Evolutionary conservation across 345 rosid genomes (phyloP).

Genomic region (Sapria himalayana): DNA sequence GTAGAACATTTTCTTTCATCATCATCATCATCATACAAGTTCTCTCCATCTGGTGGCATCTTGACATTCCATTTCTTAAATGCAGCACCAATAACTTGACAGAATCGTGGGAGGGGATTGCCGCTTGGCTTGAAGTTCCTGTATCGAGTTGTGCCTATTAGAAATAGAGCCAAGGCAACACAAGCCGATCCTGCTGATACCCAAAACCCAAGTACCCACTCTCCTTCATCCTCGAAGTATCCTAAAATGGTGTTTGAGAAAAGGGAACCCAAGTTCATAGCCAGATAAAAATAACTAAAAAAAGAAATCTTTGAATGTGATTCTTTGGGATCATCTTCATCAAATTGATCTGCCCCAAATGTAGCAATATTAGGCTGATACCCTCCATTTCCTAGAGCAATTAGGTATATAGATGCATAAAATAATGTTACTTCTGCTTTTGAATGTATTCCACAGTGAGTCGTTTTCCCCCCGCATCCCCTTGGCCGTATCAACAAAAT

Average conservation of each 20-base stretch:
- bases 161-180: conserved; percentile 53
- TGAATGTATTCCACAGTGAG: conserved; percentile 58
- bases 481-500: conserved; percentile 56
- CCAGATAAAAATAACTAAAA: conserved; percentile 93
- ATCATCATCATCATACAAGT: conserved; percentile 23
- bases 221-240: conserved; percentile 78
- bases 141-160: conserved; percentile 49
- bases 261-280: conserved; percentile 83
- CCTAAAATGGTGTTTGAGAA: conserved; percentile 85
- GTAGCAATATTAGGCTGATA: conserved; percentile 97
- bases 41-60: conserved; percentile 21
- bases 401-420: conserved; percentile 72
- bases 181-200: conserved; percentile 71
- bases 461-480: conserved; percentile 59
- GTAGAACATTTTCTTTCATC: conserved; percentile 19
- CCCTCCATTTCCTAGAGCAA: conserved; percentile 90
- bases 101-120: conserved; percentile 64
- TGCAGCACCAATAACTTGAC: conserved; percentile 76
- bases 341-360: conserved; percentile 92
- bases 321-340: conserved; percentile 75
- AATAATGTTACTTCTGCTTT: conserved; percentile 40
- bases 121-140: conserved; percentile 80
- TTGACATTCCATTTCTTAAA: conserved; percentile 39
- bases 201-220: conserved; percentile 97
- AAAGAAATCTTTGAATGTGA: conserved; percentile 69